phyloP scores from a whole-genome alignment of 1,139 yeast species.

The Yamadazyma spencermartinsiae region DNA sequence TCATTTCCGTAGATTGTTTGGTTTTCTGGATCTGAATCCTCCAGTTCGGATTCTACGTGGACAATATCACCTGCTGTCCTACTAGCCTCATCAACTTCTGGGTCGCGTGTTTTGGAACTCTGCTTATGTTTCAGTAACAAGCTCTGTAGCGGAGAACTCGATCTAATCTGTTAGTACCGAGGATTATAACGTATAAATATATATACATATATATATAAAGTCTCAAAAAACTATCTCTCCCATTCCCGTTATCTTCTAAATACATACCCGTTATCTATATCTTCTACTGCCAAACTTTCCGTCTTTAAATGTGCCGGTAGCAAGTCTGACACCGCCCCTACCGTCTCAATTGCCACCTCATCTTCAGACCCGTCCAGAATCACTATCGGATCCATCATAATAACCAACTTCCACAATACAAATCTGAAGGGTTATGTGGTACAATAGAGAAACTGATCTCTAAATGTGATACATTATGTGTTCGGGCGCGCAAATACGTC shows the following conservation, averaged over 20 bases:
- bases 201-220: too few relatives aligned
- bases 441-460: too few relatives aligned
- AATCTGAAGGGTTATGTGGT: too few relatives aligned
- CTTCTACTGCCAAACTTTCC: too few relatives aligned
- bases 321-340: neutral
- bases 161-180: neutral
- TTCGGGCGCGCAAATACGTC: neutral
- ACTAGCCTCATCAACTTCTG: neutral
- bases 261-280: neutral
- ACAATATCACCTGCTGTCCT: neutral
- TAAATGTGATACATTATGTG: neutral
- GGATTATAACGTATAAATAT: too few relatives aligned
- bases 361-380: neutral
- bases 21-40: conserved; percentile 1
- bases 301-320: neutral
- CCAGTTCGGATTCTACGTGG: neutral
- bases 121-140: conserved; percentile 1
- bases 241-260: too few relatives aligned
- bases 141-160: conserved; percentile 1
- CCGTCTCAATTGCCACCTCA: neutral
- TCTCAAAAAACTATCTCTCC: too few relatives aligned
- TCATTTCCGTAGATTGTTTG: too few relatives aligned
- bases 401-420: too few relatives aligned
- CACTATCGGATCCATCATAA: neutral
- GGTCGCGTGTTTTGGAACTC: too few relatives aligned